A percentile compares a stretch with the other conserved stretches of the same genome.
These are phyloP conservation scores for Penicillium verhagenii DNA, from an alignment of 495 filamentous ascomycete species.

Conservation along the genomic window DNA sequence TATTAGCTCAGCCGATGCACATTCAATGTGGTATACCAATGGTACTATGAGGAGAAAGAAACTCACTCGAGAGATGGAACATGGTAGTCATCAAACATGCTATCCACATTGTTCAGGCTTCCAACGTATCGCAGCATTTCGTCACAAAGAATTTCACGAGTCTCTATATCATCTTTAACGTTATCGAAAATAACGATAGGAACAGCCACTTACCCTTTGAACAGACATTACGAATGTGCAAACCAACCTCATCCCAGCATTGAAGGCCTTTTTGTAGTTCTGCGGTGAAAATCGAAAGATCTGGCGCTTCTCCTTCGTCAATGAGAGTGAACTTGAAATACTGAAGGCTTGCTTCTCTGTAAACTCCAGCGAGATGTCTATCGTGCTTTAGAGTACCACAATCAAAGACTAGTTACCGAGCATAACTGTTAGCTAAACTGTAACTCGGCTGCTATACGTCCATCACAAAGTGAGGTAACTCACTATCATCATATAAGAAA, in stretches of 20 bases:
- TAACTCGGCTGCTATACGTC: too few species aligned
- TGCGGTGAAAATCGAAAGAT: not conserved
- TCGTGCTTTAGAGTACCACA: constrained; percentile 1
- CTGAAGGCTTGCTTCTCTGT: not conserved
- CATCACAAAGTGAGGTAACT: not conserved
- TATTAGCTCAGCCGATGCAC: too few species aligned
- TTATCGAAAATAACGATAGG: not conserved
- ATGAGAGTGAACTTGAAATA: not conserved
- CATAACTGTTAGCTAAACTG: too few species aligned
- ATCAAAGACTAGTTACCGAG: constrained; percentile 2
- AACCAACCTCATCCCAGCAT: constrained; percentile 1
- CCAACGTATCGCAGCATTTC: constrained; percentile 8
- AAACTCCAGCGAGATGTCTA: not conserved
- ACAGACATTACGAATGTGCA: not conserved
- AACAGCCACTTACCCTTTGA: not conserved
- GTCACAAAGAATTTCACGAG: not conserved
- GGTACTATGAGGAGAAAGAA: too few species aligned
- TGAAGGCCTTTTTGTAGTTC: not conserved
- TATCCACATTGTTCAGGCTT: constrained; percentile 8
- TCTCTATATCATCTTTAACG: not conserved
- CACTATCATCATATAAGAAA: constrained; percentile 3
- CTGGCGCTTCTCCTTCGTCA: not conserved
- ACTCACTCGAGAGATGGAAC: not conserved
- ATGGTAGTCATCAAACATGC: constrained; percentile 2
- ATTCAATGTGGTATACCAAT: too few species aligned